Base-by-base conservation (phyloP, 805 yeast genomes). In the Ogataea naganishii region DNA sequence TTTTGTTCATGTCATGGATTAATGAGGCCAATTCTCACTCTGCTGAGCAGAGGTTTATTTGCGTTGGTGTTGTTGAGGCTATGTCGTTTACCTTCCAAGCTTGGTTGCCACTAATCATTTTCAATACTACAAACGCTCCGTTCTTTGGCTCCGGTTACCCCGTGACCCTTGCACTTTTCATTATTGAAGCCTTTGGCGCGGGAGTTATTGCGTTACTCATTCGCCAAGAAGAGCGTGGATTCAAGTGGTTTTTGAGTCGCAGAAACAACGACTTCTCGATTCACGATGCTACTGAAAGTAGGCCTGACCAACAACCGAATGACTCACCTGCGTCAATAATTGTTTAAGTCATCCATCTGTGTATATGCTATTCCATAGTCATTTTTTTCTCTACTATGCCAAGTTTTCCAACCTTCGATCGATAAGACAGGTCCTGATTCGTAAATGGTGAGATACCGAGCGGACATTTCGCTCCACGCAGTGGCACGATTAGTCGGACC, bases 51-150 rank as follows among this genome's bases (percentile, higher is more conserved):
- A 41, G 49, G 32, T 36, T 35, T 30, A 37, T 49, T 34, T 40
- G 48, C 22, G 46, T 51, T 23, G 56, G 53, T n/a, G 44, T 51
- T 9, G 56, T 51, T 15, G 53, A 54, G 20, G 47, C 54, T 3
- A 31, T 53, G 28, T 39, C 57, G 3, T 53, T 45, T 34, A 48
- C 56, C 6, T 43, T 56, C 24, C 49, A 46, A 32, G 57, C 62
- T 10, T 55, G 58, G 56, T 29, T 56, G 18, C 62, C 60, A 25
- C 36, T 52, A 5, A 40, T 52, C 14, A 38, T 57, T 20, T 57
- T 43, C 39, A 56, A 58, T 15, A 47, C 60, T 14, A 40, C 45
- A 20, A 40, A 49, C n/a, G 61, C 62, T 3, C 62, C 62, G 15
- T 39, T 37, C 26, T 57, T 52, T 36, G 44, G 41, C 14, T 41